phyloP scores from a whole-genome alignment of 2,329 filamentous ascomycete genomes.

The Nothopassalora personata region DNA sequence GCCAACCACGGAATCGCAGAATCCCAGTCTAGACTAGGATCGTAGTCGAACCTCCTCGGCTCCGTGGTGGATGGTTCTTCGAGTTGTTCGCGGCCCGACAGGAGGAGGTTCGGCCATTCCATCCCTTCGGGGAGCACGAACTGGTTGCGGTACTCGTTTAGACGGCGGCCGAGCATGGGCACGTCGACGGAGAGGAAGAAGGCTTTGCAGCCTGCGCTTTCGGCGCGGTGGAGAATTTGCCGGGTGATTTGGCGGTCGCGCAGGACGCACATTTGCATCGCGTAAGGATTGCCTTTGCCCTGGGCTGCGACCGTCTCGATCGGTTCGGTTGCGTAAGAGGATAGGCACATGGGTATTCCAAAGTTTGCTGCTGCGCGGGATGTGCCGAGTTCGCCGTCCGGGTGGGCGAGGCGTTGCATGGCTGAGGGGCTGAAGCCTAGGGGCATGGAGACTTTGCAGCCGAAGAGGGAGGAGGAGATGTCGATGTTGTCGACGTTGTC shows the following conservation, averaged over 20 bases:
- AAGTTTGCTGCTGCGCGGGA: conserved; percentile 43
- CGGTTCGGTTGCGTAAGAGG: conserved; percentile 42
- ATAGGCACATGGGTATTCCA: conserved; percentile 46
- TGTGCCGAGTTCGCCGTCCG: conserved; percentile 48
- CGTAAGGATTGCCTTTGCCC: conserved; percentile 40
- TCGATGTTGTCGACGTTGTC: conserved; percentile 35
- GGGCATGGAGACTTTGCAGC: conserved; percentile 41
- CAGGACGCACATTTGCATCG: conserved; percentile 52
- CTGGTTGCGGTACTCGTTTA: conserved; percentile 52
- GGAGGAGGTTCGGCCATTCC: conserved; percentile 15
- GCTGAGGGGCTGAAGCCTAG: conserved; percentile 51
- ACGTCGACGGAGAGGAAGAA: conserved; percentile 48
- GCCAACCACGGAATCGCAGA: conserved; percentile 46
- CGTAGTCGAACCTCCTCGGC: conserved; percentile 29
- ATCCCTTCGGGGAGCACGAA: conserved; percentile 35
- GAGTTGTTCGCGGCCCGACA: conserved; percentile 29
- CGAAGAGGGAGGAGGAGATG: conserved; percentile 42
- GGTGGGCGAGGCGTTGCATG: conserved; percentile 49
- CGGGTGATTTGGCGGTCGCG: conserved; percentile 48
- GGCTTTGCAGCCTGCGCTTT: conserved; percentile 47
- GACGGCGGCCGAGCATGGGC: conserved; percentile 48
- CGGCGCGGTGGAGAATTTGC: conserved; percentile 29
- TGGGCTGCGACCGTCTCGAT: conserved; percentile 48
- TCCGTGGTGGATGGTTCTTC: conserved; percentile 10
- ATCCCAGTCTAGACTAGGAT: conserved; percentile 41